phyloP scores from a whole-genome alignment of 441 rosid species.

The Corymbia citriodora region DNA sequence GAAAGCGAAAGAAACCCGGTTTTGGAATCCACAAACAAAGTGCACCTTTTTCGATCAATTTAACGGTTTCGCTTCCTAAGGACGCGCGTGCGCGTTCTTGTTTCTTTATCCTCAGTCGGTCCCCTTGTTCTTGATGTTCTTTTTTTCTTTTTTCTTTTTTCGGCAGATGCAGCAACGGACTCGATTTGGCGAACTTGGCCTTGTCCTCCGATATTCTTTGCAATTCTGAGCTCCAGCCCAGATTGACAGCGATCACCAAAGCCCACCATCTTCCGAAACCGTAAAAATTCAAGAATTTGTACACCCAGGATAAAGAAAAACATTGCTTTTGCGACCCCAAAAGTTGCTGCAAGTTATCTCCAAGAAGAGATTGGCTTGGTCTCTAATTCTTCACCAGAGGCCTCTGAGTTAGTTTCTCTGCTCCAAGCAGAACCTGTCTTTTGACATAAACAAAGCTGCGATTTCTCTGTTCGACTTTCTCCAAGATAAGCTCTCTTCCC shows the following conservation, averaged over 20 bases:
- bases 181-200: slow-evolving; percentile 32
- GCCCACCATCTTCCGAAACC: not conserved
- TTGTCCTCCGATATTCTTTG: slow-evolving; percentile 38
- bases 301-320: not conserved
- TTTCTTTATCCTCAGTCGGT: not conserved
- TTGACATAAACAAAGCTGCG: slow-evolving; percentile 38
- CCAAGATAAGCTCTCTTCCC: slow-evolving; percentile 11
- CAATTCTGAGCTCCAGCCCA: slow-evolving; percentile 4
- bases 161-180: slow-evolving; percentile 23
- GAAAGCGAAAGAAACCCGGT: not conserved
- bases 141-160: not conserved
- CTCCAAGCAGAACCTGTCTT: slow-evolving; percentile 20
- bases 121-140: not conserved
- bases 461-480: slow-evolving; percentile 23
- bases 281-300: slow-evolving; percentile 4
- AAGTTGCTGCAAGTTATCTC: slow-evolving; percentile 1
- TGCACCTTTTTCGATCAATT: not conserved
- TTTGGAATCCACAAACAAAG: not conserved
- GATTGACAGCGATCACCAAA: not conserved
- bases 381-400: slow-evolving; percentile 17
- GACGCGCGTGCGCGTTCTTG: not conserved
- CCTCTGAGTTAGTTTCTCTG: slow-evolving; percentile 31
- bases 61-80: not conserved
- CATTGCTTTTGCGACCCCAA: slow-evolving; percentile 36
- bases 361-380: slow-evolving; percentile 11